Base-by-base conservation (phyloP, 2,329 filamentous ascomycete genomes). In the Fusarium sororula region DNA sequence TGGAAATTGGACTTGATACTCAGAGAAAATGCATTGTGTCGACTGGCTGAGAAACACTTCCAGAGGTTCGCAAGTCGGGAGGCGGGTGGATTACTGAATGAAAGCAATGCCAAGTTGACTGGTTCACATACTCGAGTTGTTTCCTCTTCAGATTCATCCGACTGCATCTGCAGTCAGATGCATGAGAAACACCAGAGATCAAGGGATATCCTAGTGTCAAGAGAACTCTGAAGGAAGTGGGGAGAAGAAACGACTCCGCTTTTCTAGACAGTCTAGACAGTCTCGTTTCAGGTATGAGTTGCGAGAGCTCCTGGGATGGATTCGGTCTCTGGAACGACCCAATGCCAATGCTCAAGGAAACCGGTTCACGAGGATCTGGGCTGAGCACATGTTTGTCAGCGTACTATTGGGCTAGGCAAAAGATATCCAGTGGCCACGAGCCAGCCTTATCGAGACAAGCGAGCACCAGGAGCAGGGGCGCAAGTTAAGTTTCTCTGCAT, bases 271-370 rank as follows among this genome's bases (percentile, higher is more conserved):
- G 63, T 57, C 72, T 66, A 39, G 65, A 51, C 62, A 72, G 64
- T 62, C 72, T 65, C 63, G 76, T 78, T 78, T 78, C 76, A 78
- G 76, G 76, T 74, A 57, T 58, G 53, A 66, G 28, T 69, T 68
- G 63, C 68, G 54, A 72, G 54, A 63, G 61, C 55, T 63, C 51
- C 57, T 26, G 50, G 41, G 41, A 61, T 48, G 66, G 60, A 58
- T 55, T 57, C 74, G 63, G 65, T 47, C 66, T 56, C 53, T 69
- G 55, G 70, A 63, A 66, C 17, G 45, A 20, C 44, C 64, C 53
- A 57, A 54, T 48, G 44, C 32, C 55, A 65, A 63, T 66, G 42
- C 37, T 70, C 45, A 44, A 48, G 53, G 50, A 76, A 75, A 75
- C 74, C 69, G 60, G 75, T 74, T 77, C 72, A 65, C 45, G 60